Percentiles rank a stretch among this genome's conserved stretches.
Evolutionary conservation across 2,329 filamentous ascomycete species (phyloP).

Genomic region (Diaporthe velutina): DNA sequence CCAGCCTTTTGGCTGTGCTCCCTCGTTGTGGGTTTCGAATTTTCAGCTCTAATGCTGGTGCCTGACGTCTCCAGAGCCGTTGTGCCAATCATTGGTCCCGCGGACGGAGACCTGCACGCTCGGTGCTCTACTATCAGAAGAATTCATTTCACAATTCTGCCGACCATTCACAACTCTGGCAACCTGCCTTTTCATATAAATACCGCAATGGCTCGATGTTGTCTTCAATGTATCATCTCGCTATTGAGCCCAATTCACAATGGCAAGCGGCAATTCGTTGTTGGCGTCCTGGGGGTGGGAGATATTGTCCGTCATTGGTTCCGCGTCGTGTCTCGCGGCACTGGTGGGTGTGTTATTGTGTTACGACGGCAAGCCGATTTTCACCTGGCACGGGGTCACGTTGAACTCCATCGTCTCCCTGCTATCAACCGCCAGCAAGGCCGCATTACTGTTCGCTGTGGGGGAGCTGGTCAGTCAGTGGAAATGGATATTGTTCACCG

Average conservation of each 20-base stretch:
- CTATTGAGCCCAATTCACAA: background rate
- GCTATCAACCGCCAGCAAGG: conserved; percentile 22
- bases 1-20: conserved; percentile 4
- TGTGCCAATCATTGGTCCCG: background rate
- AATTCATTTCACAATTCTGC: background rate
- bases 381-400: conserved; percentile 29
- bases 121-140: background rate
- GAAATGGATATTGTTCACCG: conserved; percentile 31
- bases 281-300: background rate
- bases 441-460: conserved; percentile 13
- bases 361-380: conserved; percentile 8
- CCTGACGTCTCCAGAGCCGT: background rate
- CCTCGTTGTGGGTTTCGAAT: conserved; percentile 3
- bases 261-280: background rate
- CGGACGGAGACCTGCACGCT: background rate
- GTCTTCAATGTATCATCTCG: background rate
- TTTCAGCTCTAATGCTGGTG: conserved; percentile 14
- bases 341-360: background rate
- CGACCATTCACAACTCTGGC: no score
- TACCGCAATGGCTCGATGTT: background rate
- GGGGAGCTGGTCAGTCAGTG: conserved; percentile 30
- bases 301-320: conserved; percentile 2
- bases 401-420: conserved; percentile 28
- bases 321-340: background rate
- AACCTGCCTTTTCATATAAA: background rate